Base-by-base conservation (phyloP, 2,329 filamentous ascomycete species). In the Hyphodiscus sp. region DNA sequence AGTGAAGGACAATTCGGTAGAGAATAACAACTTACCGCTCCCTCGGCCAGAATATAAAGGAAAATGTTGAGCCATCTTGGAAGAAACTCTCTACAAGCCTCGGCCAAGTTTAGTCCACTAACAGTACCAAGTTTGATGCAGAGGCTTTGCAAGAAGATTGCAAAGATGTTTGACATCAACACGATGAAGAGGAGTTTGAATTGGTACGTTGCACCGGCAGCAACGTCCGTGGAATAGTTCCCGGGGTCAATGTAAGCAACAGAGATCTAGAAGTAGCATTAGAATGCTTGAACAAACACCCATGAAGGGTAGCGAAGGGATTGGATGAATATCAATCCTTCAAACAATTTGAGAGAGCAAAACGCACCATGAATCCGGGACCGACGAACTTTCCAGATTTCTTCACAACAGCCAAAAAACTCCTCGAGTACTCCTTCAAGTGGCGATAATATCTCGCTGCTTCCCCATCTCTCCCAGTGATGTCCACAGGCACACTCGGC, bases 221-320 rank as follows among this genome's bases (percentile, higher is more conserved):
- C 74, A 44, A 81, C 76, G 64, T 79, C 79, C 7, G 79, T 81
- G 1, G 78, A 75, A 64, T 81, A 82, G 61, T 82, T 81, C 57
- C 75, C 75, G 58, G 66, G 70, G 57, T 72, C 70, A 49, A 71
- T 72, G 52, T 71, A 71, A 45, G 70, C 69, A 44, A 71, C 69
- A 15, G 65, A 60, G 19, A 67, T 64, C 69, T 68, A 51, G 18
- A 19, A 16, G 41, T 18, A 16, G 13, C n/a, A 23, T 51, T 41
- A 58, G 43, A 52, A 26, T 3, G 3, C 8, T 26, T 26, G 23
- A 26, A 26, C 23, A 26, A 26, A 26, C 23, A 4, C 3, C 23
- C 3, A 8, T 26, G 23, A 26, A 26, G 23, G 8, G 23, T 26
- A 26, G 8, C 8, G 23, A 26, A 26, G 8, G 23, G 23, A 26